Evolutionary conservation across 2,329 filamentous ascomycete species (phyloP).

Genomic region (Xylariaceae sp.): DNA sequence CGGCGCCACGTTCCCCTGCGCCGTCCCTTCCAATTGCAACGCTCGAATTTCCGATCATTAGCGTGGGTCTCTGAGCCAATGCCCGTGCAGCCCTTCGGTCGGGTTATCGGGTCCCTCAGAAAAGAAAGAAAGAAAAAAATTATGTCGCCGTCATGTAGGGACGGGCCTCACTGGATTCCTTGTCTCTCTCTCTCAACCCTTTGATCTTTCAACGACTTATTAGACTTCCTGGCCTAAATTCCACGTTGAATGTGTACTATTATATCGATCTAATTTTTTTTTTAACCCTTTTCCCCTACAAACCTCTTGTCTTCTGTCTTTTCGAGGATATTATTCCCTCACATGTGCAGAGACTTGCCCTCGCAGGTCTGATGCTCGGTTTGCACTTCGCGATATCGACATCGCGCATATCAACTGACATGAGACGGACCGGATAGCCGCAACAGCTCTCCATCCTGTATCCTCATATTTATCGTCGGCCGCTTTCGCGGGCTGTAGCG

Average conservation of each 20-base stretch:
- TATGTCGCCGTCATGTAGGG: slow-evolving; percentile 30
- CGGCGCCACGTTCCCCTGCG: background rate
- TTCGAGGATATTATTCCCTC: slow-evolving; percentile 5
- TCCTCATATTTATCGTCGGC: slow-evolving; percentile 35
- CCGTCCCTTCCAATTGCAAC: slow-evolving; percentile 8
- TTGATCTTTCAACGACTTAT: slow-evolving; percentile 1
- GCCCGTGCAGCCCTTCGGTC: no score
- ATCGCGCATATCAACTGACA: slow-evolving; percentile 22
- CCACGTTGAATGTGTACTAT: background rate
- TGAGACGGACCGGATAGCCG: slow-evolving; percentile 26
- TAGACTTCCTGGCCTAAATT: background rate
- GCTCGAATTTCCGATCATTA: slow-evolving; percentile 11
- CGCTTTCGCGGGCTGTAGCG: slow-evolving; percentile 48
- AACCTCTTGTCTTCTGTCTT: background rate
- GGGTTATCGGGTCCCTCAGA: background rate
- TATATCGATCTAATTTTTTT: background rate
- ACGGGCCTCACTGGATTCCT: background rate
- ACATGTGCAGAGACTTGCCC: slow-evolving; percentile 11
- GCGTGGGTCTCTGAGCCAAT: slow-evolving; percentile 2
- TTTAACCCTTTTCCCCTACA: background rate
- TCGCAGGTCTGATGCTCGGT: slow-evolving; percentile 4
- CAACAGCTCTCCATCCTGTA: slow-evolving; percentile 36
- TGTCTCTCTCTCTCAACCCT: background rate
- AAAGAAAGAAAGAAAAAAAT: slow-evolving; percentile 27
- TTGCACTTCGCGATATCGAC: slow-evolving; percentile 9